Conservation (phyloP, 495 filamentous ascomycete species). For the Annulohypoxylon moriforme region DNA sequence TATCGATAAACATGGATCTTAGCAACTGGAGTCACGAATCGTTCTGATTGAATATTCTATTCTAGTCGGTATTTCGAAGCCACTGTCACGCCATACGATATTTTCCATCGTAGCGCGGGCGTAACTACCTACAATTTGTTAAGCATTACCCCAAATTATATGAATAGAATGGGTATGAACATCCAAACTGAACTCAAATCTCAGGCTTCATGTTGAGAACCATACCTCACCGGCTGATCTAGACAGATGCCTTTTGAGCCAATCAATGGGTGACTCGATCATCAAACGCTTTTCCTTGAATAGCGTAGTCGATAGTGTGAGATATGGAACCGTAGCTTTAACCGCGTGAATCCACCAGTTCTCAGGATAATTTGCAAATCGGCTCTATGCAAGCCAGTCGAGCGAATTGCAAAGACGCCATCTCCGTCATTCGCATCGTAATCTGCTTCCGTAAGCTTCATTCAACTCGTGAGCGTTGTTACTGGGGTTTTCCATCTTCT, state of each 20-base stretch:
- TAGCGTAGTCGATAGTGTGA: background rate
- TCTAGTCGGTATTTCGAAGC: background rate
- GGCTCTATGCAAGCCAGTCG: background rate
- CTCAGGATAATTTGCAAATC: background rate
- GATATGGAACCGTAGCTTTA: background rate
- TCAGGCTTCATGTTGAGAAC: background rate
- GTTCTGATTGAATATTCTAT: background rate
- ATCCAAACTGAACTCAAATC: background rate
- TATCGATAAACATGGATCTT: constrained; percentile 1
- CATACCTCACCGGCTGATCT: background rate
- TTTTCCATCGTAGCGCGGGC: background rate
- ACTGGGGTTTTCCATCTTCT: background rate
- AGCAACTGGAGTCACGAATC: background rate
- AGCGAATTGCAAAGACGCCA: background rate
- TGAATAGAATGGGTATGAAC: background rate
- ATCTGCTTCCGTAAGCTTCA: background rate
- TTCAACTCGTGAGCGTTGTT: background rate
- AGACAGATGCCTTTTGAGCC: background rate
- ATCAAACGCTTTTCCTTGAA: background rate
- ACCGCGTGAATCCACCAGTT: background rate
- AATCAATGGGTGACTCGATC: background rate
- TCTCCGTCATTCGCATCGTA: background rate
- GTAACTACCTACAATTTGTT: background rate
- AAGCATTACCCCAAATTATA: background rate
- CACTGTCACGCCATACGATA: background rate